Conservation (phyloP, 495 filamentous ascomycete genomes). For the Arthonia radiata region DNA sequence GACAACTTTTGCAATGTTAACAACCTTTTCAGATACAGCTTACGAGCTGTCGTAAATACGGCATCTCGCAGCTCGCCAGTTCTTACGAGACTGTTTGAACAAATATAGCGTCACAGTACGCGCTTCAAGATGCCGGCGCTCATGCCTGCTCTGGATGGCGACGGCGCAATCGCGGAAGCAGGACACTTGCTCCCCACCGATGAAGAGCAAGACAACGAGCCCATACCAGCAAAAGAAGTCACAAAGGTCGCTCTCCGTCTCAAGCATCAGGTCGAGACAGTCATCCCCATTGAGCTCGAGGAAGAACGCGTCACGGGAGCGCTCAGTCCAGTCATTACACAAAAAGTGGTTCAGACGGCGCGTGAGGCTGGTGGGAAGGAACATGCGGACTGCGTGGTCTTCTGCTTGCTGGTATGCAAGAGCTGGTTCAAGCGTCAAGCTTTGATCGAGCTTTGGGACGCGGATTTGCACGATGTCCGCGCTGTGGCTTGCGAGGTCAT, state of each 20-base stretch:
- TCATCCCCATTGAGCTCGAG: slow-evolving; percentile 69
- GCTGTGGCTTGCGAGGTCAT: slow-evolving; percentile 81
- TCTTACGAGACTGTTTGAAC: no score
- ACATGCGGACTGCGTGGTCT: slow-evolving; percentile 52
- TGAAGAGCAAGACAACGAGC: no score
- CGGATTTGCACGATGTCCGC: slow-evolving; percentile 53
- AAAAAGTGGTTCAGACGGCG: slow-evolving; percentile 50
- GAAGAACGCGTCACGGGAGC: slow-evolving; percentile 42
- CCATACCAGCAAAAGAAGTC: slow-evolving; percentile 43
- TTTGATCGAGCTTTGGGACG: slow-evolving; percentile 65
- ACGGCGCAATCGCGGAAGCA: no score
- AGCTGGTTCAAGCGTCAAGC: slow-evolving; percentile 80
- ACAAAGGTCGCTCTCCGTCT: slow-evolving; percentile 71
- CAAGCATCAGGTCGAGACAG: slow-evolving; percentile 74
- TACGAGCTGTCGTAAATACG: no score
- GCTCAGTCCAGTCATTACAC: slow-evolving; percentile 66
- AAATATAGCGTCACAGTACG: no score
- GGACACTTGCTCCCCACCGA: no score
- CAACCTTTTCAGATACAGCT: no score
- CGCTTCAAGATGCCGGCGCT: no score
- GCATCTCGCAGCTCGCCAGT: no score
- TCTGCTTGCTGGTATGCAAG: slow-evolving; percentile 66
- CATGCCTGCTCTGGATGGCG: no score
- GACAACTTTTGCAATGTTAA: no score
- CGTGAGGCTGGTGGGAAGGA: slow-evolving; percentile 57